Base-by-base conservation (phyloP, 225 moss, liverwort and hornwort genomes). In the Bryoerythrophyllum caledonicum region DNA sequence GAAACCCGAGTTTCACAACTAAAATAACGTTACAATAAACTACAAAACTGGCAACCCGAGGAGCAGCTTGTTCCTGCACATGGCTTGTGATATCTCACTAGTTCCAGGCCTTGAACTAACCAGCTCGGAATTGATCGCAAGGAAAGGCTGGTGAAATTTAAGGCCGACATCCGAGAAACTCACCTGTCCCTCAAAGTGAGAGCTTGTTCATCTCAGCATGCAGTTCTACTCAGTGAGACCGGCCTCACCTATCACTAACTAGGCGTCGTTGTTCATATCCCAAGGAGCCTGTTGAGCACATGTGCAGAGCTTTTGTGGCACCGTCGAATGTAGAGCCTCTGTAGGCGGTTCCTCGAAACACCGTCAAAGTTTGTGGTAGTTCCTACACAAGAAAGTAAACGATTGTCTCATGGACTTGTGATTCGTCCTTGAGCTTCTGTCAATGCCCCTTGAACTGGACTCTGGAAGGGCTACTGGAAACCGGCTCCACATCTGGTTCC, bases 401-500 rank as follows among this genome's bases (percentile, higher is more conserved):
- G 40, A 65, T 70, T 74, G 17, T 17, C 48, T 74, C 65, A 43
- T 53, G 37, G 43, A 27, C 48, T 28, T 40, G 40, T 28, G 32
- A 20, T 51, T 63, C 26, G 34, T 58, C 43, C 26, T 25, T 38
- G 38, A 27, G 51, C 41, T 40, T 28, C 1, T 15, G 27, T 71
- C 71, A 55, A 51, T 68, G 80, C 3, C 68, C 60, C 63, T 54
- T 77, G 70, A 65, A 80, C 63, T 76, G 53, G 64, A 74, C 70
- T 65, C 60, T 80, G 12, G 65, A 23, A 25, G 73, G 46, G 63
- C 28, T 80, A 27, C 46, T 69, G 60, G 46, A 23, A 58, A 77
- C 56, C 12, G 78, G 80, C 60, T 71, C 16, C 65, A 85, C 79
- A 58, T 75, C 55, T 13, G 78, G 82, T 63, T 71, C 15, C 65